A percentile compares a stretch with the other conserved stretches of the same genome.
Conservation (phyloP, 2,329 filamentous ascomycete species). For the Albifimbria verrucaria region DNA sequence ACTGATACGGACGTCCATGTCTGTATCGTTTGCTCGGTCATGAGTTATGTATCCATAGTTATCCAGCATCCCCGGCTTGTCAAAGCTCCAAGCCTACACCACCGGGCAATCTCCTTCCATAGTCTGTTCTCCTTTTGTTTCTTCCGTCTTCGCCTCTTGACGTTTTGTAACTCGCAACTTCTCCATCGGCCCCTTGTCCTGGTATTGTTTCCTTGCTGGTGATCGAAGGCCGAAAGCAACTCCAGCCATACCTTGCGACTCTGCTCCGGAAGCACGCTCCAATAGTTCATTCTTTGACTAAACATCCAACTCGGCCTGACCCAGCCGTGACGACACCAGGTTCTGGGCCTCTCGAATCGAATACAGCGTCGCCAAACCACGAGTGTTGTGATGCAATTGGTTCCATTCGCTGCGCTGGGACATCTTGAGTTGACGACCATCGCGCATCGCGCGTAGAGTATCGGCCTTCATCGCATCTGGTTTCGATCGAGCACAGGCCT, state of each 20-base stretch:
- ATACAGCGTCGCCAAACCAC: too few species aligned
- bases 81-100: background rate
- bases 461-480: too few species aligned
- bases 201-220: too few species aligned
- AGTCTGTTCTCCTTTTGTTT: background rate
- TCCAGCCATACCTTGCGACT: background rate
- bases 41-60: background rate
- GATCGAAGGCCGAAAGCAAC: too few species aligned
- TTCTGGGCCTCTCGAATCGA: too few species aligned
- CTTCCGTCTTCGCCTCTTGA: background rate
- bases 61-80: background rate
- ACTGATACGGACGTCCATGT: background rate
- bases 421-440: too few species aligned
- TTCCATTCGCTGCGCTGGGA: too few species aligned
- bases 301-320: background rate
- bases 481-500: too few species aligned
- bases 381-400: too few species aligned
- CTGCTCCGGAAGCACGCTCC: background rate
- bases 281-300: background rate
- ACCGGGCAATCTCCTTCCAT: background rate
- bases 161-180: background rate
- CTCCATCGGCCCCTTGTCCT: background rate
- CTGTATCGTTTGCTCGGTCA: background rate
- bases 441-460: too few species aligned
- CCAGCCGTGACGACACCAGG: too few species aligned